Evolutionary conservation across 2,329 filamentous ascomycete genomes (phyloP), one percentile per base, ranked within the genome.

Genomic region (Nigrospora oryzae): DNA sequence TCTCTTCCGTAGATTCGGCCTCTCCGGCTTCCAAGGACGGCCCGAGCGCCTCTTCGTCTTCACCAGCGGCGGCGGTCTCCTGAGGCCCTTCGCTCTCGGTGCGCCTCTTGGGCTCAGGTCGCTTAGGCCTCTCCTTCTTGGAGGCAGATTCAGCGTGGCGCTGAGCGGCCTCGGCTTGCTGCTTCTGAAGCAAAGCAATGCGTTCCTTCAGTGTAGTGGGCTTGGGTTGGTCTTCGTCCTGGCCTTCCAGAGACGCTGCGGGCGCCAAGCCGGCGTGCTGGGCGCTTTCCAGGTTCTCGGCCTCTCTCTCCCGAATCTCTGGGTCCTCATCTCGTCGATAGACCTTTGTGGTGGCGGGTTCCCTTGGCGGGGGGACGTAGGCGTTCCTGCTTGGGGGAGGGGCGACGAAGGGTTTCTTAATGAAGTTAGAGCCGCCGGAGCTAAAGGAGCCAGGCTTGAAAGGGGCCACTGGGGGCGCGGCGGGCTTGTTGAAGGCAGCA

Each of bases 381-480:
- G 91, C 86, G 68, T 96, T 85, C 53, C 89, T 85, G 63, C 89
- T 95, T 1, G 93, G 93, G 15, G 93, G 93, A 42, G 93, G 89
- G 4, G 93, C 88, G 46, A 98, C 90, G 57, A 96, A 98, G 0
- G 91, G 89, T 66, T 97, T 97, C 74, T 91, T 96, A 65, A 98
- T 83, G 59, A 97, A 97, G 43, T 75, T 75, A 50, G 75, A 74
- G 40, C 76, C 70, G 47, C 78, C 74, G 30, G 75, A 69, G 46
- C 74, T 66, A 23, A 84, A 67, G 2, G 80, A 80, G 48, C 76
- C 74, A 16, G 89, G 88, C 61, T 95, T 95, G 68, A 94, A 91
- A 1, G 93, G 93, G n/a, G 89, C 79, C 48, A 93, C 73, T 10
- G 93, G 93, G 3, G 89, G 81, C 6, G 89, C 89, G 34, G 86